Evolutionary conservation across 1,284 basidiomycete genomes (phyloP), one percentile per base, ranked within the genome.

Genomic region (Boletus semigastroideus): DNA sequence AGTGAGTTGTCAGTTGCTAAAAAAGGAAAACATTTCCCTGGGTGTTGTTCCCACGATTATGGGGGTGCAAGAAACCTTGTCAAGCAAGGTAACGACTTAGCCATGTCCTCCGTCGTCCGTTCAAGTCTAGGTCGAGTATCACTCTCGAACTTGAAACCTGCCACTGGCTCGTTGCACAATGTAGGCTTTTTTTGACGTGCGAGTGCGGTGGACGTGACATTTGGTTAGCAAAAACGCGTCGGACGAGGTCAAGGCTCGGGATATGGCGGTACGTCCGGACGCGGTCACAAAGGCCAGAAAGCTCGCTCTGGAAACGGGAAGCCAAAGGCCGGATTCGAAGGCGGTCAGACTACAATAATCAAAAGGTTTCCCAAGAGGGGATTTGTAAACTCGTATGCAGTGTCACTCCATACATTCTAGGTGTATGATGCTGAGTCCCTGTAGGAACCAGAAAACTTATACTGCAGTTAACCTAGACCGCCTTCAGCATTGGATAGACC

Each of bases 241-340:
- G 96, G 96, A 70, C 82, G 96, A 67, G 96, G 96, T 69, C 87
- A 92, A 71, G 90, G 90, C 19, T 94, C 93, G 1, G 90, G 89
- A 28, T 83, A 91, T 59, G 96, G 96, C 62, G 89, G 93, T 52
- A 98, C 94, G 0, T 87, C 94, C 5, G 94, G 94, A 56, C 83
- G 93, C 50, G 96, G 96, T 74, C 84, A 93, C 72, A 99, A 99
- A 67, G 96, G 96, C 63, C 94, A 97, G 71, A 96, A 95, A 55
- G 89, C 95, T 40, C 84, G 96, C 51, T 84, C 91, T 19, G 95
- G 96, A 6, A 88, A 92, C 61, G 92, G 94, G n/a, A 91, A 93
- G 42, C 66, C 66, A 25, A 84, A 81, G 59, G 78, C 84, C 28
- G 86, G 87, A 7, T 99, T 98, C 61, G 95, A 97, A 71, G 96